Conservation (phyloP, 108 stramenopile species). For the Chaetoceros muelleri region DNA sequence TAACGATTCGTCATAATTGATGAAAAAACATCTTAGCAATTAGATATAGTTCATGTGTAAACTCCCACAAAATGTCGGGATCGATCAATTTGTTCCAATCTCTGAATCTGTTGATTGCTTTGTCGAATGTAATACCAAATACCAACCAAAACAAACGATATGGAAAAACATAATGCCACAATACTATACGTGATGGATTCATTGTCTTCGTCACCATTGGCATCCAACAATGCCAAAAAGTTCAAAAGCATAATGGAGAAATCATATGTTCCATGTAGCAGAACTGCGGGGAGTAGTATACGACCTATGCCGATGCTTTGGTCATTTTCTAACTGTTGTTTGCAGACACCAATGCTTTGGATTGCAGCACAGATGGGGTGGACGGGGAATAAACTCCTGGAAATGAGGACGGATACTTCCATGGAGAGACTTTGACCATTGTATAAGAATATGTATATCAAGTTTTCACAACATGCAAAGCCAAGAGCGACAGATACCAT, state of each 20-base stretch:
- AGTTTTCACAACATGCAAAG: slow-evolving; percentile 77
- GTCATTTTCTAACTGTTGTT: slow-evolving; percentile 61
- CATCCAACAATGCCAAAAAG: slow-evolving; percentile 24
- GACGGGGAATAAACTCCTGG: slow-evolving; percentile 61
- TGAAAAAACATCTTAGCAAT: too few relatives aligned
- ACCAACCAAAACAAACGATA: slow-evolving; percentile 12
- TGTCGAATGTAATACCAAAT: slow-evolving; percentile 18
- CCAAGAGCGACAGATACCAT: slow-evolving; percentile 76
- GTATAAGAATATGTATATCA: slow-evolving; percentile 81
- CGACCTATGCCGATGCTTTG: slow-evolving; percentile 27
- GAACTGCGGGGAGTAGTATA: slow-evolving; percentile 45
- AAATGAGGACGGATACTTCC: slow-evolving; percentile 56
- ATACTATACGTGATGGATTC: background rate
- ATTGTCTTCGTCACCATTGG: slow-evolving; percentile 9
- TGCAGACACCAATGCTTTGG: slow-evolving; percentile 69
- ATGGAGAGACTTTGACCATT: slow-evolving; percentile 18
- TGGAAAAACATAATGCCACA: slow-evolving; percentile 16
- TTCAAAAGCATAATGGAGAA: slow-evolving; percentile 63
- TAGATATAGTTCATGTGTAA: too few relatives aligned
- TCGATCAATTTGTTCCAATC: slow-evolving; percentile 21
- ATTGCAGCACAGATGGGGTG: slow-evolving; percentile 80
- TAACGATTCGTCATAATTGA: too few relatives aligned
- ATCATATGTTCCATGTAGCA: slow-evolving; percentile 77
- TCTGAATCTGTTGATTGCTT: slow-evolving; percentile 14
- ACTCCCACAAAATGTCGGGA: background rate